Evolutionary conservation across 345 rosid genomes (phyloP), one percentile per base, ranked within the genome.

Genomic region (Reutealis trisperma): DNA sequence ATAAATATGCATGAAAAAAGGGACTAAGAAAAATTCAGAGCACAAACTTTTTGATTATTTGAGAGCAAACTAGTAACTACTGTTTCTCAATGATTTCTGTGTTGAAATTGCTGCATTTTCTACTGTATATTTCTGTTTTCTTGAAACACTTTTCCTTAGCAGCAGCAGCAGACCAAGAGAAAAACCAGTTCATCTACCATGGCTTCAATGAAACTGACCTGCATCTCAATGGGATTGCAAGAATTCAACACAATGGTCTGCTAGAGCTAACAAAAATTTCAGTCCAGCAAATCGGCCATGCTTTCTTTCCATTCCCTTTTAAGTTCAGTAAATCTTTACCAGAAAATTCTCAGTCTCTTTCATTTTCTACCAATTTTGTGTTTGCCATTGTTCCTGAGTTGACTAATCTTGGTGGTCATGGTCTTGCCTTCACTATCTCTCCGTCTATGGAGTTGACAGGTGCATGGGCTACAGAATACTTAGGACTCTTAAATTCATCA

Each of bases 181-280:
- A 76, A 71, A 68, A 61, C 32, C 78, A 77, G 21, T 88, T 87
- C 80, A 79, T 84, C 14, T 83, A 70, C 83, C 68, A 85, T 58
- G 86, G 87, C 81, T 88, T 88, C 74, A 37, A 6, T 0, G 78
- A 6, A 52, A 67, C 84, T 14, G 79, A 84, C 41, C 78, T 90
- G 42, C 71, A 49, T 14, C 79, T 68, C 63, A 78, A 77, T 41
- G 88, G 87, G 9, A 59, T 64, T 6, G 83, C 90, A 21, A 55
- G 62, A 1, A 66, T 86, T 79, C 83, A 76, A 10, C 71, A 80
- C 0, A 85, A 55, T 72, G 88, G 90, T 22, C 83, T 87, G 8
- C 79, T 87, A 80, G 83, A 87, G 84, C 83, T 88, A 6, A 88
- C 91, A 1, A 86, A 88, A 77, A 74, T 75, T 51, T 77, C 86